These are phyloP conservation scores for Suillus variegatus DNA, from an alignment of 768 basidiomycete species.

Conservation along the genomic window DNA sequence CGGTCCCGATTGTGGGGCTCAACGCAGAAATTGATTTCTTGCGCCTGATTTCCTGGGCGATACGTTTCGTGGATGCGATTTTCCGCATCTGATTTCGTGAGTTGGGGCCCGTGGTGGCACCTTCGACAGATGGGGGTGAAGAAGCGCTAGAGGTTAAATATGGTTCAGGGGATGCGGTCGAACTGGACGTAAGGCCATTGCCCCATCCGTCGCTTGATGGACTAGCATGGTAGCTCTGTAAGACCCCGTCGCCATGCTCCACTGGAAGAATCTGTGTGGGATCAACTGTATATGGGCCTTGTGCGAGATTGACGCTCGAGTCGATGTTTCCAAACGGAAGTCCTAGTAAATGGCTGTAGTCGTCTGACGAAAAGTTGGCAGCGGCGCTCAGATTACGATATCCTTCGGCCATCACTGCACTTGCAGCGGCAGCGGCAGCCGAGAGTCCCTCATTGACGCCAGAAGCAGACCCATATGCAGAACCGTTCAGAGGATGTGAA, in stretches of 20 bases:
- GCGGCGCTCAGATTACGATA: conserved; percentile 68
- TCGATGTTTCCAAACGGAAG: conserved; percentile 63
- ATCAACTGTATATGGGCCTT: conserved; percentile 76
- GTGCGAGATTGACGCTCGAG: conserved; percentile 37
- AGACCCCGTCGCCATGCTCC: conserved; percentile 41
- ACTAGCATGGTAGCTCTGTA: conserved; percentile 64
- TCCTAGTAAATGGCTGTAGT: conserved; percentile 65
- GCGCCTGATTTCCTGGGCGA: conserved; percentile 54
- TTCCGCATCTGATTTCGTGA: conserved; percentile 47
- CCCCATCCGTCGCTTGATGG: conserved; percentile 85
- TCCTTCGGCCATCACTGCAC: conserved; percentile 69
- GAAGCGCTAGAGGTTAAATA: conserved; percentile 69
- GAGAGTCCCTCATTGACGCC: conserved; percentile 54
- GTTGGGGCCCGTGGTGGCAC: conserved; percentile 33
- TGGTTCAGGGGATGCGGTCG: conserved; percentile 76
- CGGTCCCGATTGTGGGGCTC: conserved; percentile 26
- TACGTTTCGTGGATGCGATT: conserved; percentile 66
- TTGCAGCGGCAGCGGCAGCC: conserved; percentile 63
- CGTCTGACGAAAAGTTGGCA: conserved; percentile 54
- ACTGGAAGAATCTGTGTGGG: conserved; percentile 82
- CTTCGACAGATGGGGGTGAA: conserved; percentile 70
- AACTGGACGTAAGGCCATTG: conserved; percentile 65
- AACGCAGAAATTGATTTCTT: conserved; percentile 44
- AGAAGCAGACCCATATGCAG: conserved; percentile 37
- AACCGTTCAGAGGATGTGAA: conserved; percentile 29